Percentiles rank a stretch among this genome's conserved stretches.
These are phyloP conservation scores for Calamus simplicifolius DNA, from an alignment of 176 grass and related monocot genomes.

Conservation along the genomic window DNA sequence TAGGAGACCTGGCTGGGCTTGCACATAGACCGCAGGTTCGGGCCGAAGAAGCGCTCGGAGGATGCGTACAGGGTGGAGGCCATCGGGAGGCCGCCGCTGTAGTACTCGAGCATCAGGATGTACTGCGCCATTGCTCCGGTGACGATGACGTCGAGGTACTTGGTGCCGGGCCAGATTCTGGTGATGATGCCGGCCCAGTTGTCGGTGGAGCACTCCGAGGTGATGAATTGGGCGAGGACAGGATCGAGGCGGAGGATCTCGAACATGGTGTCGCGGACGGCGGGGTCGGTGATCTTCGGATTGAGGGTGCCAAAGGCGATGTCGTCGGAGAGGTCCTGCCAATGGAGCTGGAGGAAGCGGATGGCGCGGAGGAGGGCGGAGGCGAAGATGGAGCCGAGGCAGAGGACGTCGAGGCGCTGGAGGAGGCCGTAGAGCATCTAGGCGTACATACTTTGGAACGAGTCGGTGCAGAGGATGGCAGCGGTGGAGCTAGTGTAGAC, in stretches of 20 bases:
- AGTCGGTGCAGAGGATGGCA: conserved; percentile 10
- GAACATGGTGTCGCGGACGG: neutral
- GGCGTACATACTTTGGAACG: conserved; percentile 13
- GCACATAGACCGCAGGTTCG: conserved; percentile 2
- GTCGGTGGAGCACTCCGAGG: conserved; percentile 1
- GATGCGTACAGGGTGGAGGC: conserved; percentile 4
- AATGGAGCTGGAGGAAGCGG: conserved; percentile 21
- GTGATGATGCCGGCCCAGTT: conserved; percentile 10
- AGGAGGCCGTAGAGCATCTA: conserved; percentile 20
- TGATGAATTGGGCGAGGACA: neutral
- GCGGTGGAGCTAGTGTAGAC: conserved; percentile 14
- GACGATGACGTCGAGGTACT: conserved; percentile 19
- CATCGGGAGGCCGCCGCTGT: conserved; percentile 12
- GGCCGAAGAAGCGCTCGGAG: conserved; percentile 9
- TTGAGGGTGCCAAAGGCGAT: conserved; percentile 4
- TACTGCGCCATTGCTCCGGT: conserved; percentile 17
- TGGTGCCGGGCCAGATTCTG: conserved; percentile 11
- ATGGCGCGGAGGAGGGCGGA: conserved; percentile 17
- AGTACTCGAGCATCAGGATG: conserved; percentile 12
- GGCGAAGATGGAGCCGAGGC: conserved; percentile 12
- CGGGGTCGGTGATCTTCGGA: neutral
- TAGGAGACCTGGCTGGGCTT: conserved; percentile 32
- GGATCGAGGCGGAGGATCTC: conserved; percentile 1
- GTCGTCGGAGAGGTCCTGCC: conserved; percentile 1
- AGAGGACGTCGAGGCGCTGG: neutral